Percentiles rank a stretch among this genome's conserved stretches.
Evolutionary conservation across 108 stramenopile species (phyloP).

Genomic region (Cylindrotheca fusiformis): DNA sequence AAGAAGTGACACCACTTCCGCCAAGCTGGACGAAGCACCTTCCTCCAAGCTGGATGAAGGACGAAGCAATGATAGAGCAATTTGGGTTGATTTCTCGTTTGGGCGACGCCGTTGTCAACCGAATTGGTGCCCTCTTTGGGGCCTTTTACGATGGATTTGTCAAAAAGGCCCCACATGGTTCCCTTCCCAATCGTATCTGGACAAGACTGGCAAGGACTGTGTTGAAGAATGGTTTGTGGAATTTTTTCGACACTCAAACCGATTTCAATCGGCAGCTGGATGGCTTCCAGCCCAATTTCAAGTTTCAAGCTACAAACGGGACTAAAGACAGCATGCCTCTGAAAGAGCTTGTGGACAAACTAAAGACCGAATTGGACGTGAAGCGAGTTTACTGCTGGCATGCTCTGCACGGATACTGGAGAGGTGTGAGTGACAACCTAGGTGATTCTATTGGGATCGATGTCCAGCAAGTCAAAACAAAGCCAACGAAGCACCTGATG

Average conservation of each 20-base stretch:
- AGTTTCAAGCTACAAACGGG: conserved; percentile 17
- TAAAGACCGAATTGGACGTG: conserved; percentile 48
- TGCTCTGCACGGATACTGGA: conserved; percentile 71
- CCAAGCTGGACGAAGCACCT: conserved; percentile 5
- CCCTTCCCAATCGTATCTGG: conserved; percentile 36
- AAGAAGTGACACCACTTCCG: conserved; percentile 34
- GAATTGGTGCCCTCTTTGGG: neutral
- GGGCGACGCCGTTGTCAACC: neutral
- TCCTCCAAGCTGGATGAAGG: neutral
- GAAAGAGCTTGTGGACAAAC: conserved; percentile 28
- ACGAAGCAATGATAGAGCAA: neutral
- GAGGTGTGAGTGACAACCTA: conserved; percentile 43
- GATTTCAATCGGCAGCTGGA: conserved; percentile 43
- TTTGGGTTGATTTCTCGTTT: neutral
- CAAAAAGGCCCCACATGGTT: conserved; percentile 23
- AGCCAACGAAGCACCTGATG: conserved; percentile 40
- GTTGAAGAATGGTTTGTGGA: conserved; percentile 33
- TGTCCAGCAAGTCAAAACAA: conserved; percentile 19
- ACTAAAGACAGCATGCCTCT: neutral
- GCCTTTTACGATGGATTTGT: conserved; percentile 33
- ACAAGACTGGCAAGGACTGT: conserved; percentile 23
- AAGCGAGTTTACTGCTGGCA: conserved; percentile 66
- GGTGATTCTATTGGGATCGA: conserved; percentile 20
- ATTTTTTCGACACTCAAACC: conserved; percentile 45
- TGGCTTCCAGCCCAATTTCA: conserved; percentile 35